These are phyloP conservation scores for Pochonia chlamydosporia DNA, from an alignment of 2,329 filamentous ascomycete species.

Conservation along the genomic window DNA sequence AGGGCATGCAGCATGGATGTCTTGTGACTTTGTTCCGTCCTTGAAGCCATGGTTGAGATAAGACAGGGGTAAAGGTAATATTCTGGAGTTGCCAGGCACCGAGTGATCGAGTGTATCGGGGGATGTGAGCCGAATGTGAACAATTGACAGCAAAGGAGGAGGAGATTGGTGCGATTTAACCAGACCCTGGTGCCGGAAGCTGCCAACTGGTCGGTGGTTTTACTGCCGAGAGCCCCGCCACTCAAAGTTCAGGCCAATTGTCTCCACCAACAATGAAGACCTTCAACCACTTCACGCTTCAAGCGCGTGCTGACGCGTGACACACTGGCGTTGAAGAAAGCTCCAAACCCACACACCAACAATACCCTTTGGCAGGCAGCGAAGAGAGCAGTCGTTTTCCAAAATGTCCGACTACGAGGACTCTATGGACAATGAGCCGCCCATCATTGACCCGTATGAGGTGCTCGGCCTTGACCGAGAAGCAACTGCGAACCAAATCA, in stretches of 20 bases:
- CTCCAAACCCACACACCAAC: too few relatives aligned
- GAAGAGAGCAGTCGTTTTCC: too few relatives aligned
- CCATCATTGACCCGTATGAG: constrained; percentile 69
- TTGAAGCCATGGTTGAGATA: constrained; percentile 12
- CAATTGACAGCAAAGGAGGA: too few relatives aligned
- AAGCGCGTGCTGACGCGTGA: constrained; percentile 14
- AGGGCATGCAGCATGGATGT: constrained; percentile 65
- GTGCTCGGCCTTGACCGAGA: constrained; percentile 65
- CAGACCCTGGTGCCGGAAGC: too few relatives aligned
- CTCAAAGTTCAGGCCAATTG: not conserved
- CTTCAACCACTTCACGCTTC: not conserved
- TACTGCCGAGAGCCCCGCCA: not conserved
- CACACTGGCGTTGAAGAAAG: constrained; percentile 7
- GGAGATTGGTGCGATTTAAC: too few relatives aligned
- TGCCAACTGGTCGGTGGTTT: too few relatives aligned
- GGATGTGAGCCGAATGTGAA: too few relatives aligned
- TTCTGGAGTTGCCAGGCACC: too few relatives aligned
- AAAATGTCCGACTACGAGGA: constrained; percentile 48
- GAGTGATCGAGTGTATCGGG: not conserved
- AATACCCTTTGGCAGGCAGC: too few relatives aligned
- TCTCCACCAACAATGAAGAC: too few relatives aligned
- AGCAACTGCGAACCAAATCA: constrained; percentile 75
- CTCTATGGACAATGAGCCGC: constrained; percentile 49
- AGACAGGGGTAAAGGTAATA: too few relatives aligned
- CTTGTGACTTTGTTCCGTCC: constrained; percentile 34